phyloP scores from a whole-genome alignment of 305 asterid genomes.

The Fraxinus paxiana region DNA sequence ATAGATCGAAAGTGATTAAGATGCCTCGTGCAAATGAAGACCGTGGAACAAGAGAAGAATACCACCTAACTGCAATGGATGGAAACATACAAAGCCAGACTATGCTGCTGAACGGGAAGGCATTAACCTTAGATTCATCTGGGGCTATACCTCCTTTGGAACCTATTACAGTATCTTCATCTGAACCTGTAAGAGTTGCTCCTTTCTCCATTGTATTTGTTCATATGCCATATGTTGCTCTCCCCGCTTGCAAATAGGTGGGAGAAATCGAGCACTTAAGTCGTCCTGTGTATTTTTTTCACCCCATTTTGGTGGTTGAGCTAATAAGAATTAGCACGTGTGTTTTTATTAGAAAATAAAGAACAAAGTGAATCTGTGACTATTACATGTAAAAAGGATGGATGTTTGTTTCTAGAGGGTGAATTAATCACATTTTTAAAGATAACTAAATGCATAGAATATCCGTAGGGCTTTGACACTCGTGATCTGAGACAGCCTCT shows the following conservation, averaged over 20 bases:
- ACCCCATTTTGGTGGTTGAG: slow-evolving; percentile 1
- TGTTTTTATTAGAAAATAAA: background rate
- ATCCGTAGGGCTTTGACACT: background rate
- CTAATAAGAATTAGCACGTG: background rate
- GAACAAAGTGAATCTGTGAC: background rate
- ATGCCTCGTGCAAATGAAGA: slow-evolving; percentile 12
- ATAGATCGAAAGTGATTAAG: slow-evolving; percentile 12
- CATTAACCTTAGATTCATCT: slow-evolving; percentile 25
- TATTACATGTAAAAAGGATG: background rate
- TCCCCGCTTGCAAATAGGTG: slow-evolving; percentile 31
- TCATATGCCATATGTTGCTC: slow-evolving; percentile 35
- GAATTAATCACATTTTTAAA: background rate
- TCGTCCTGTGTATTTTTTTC: background rate
- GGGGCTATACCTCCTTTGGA: slow-evolving; percentile 40
- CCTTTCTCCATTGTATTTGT: slow-evolving; percentile 49
- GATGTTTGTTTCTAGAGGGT: background rate
- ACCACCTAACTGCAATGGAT: slow-evolving; percentile 43
- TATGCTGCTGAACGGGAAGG: slow-evolving; percentile 46
- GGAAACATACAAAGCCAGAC: slow-evolving; percentile 43
- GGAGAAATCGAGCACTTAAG: background rate
- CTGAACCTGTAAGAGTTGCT: slow-evolving; percentile 32
- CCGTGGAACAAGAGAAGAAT: slow-evolving; percentile 36
- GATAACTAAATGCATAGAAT: background rate
- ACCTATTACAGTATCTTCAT: slow-evolving; percentile 32
- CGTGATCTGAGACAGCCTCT: background rate